These are phyloP conservation scores for Fusarium lateritium DNA, from an alignment of 2,329 filamentous ascomycete species.

Conservation along the genomic window DNA sequence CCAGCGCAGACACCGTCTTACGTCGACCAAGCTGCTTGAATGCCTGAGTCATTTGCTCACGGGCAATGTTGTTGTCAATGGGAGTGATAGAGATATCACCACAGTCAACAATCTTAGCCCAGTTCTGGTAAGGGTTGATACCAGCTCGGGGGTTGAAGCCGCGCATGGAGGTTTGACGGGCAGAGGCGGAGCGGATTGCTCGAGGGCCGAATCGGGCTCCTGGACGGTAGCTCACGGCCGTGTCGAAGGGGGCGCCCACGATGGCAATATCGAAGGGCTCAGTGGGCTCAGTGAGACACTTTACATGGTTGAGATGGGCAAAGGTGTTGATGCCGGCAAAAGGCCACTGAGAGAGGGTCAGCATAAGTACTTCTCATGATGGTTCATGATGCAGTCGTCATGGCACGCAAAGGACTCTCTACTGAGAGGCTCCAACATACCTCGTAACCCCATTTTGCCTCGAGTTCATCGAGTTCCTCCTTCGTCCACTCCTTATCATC, in stretches of 20 bases:
- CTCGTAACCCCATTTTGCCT: constrained; percentile 71
- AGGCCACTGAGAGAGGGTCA: constrained; percentile 51
- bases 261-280: constrained; percentile 79
- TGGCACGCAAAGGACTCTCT: neutral
- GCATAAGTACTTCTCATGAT: constrained; percentile 1
- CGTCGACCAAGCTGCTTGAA: constrained; percentile 76
- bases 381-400: neutral
- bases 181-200: constrained; percentile 87
- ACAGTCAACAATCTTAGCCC: constrained; percentile 88
- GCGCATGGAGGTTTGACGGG: constrained; percentile 83
- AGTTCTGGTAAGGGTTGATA: constrained; percentile 87
- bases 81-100: constrained; percentile 91
- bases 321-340: constrained; percentile 84
- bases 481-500: constrained; percentile 63
- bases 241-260: constrained; percentile 82
- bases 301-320: constrained; percentile 78
- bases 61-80: constrained; percentile 86
- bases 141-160: constrained; percentile 85
- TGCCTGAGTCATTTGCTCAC: constrained; percentile 87
- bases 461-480: constrained; percentile 66
- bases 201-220: constrained; percentile 85
- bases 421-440: constrained; percentile 54
- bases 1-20: constrained; percentile 55
- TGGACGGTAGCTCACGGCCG: constrained; percentile 75
- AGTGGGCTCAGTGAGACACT: constrained; percentile 76